These are phyloP conservation scores for Heteromeles arbutifolia DNA, from an alignment of 306 rosid genomes.

Conservation along the genomic window DNA sequence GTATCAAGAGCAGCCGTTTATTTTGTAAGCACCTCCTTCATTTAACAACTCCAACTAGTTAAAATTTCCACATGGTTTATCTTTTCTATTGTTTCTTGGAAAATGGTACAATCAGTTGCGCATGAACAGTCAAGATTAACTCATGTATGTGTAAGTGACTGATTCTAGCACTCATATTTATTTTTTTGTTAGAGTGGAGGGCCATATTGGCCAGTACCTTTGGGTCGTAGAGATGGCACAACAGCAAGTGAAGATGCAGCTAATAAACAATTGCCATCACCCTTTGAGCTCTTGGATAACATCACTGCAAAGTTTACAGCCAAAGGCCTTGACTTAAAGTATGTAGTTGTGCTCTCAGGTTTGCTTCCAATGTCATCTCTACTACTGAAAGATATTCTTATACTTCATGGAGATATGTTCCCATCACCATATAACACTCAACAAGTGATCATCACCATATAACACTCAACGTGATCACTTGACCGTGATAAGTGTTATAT, in stretches of 20 bases:
- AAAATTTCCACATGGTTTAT: too few relatives aligned
- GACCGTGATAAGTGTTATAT: not conserved
- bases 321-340: constrained; percentile 63
- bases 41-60: not conserved
- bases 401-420: too few relatives aligned
- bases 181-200: constrained; percentile 49
- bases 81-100: too few relatives aligned
- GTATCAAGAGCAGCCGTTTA: constrained; percentile 75
- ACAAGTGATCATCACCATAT: not conserved
- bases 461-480: too few relatives aligned
- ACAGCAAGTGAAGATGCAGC: constrained; percentile 58
- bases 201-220: constrained; percentile 57
- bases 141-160: not conserved
- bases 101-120: too few relatives aligned
- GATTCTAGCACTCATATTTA: too few relatives aligned
- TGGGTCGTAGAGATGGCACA: constrained; percentile 81
- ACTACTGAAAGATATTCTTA: too few relatives aligned
- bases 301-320: constrained; percentile 59
- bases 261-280: constrained; percentile 56
- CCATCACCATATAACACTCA: not conserved
- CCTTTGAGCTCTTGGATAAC: constrained; percentile 60
- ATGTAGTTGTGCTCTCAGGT: constrained; percentile 82
- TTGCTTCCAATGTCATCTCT: not conserved
- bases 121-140: not conserved
- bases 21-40: constrained; percentile 41